Evolutionary conservation across 345 rosid genomes (phyloP).

Genomic region (Salix exigua): DNA sequence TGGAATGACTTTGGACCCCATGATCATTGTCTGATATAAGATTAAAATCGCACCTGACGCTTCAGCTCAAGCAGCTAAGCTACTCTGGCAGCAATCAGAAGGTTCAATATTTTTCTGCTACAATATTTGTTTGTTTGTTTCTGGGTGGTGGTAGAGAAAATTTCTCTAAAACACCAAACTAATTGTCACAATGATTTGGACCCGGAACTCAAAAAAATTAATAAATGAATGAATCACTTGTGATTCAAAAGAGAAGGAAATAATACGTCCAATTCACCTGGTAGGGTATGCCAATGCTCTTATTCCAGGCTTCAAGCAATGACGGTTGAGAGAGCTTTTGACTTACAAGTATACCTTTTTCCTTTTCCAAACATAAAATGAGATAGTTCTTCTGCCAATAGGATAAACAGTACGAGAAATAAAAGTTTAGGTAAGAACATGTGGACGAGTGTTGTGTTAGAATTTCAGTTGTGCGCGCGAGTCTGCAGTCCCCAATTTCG

Average conservation of each 20-base stretch:
- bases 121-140: too few species aligned
- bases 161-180: too few species aligned
- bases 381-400: not conserved
- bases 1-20: too few species aligned
- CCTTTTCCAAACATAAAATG: not conserved
- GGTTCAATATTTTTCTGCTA: too few species aligned
- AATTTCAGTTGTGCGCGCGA: not conserved
- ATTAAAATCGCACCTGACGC: too few species aligned
- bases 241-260: not conserved
- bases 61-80: too few species aligned
- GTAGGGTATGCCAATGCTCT: too few species aligned
- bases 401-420: not conserved
- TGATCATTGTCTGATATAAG: too few species aligned
- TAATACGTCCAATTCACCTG: too few species aligned
- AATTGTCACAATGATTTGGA: not conserved
- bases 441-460: not conserved
- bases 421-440: not conserved
- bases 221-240: not conserved
- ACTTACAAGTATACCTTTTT: not conserved
- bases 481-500: not conserved
- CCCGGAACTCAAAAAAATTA: not conserved
- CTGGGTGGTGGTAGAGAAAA: too few species aligned
- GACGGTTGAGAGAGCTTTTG: not conserved
- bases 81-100: too few species aligned
- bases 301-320: not conserved